Percentiles rank a stretch among this genome's conserved stretches.
phyloP scores from a whole-genome alignment of 1,284 basidiomycete species.

The Singerocomus inundabilis region DNA sequence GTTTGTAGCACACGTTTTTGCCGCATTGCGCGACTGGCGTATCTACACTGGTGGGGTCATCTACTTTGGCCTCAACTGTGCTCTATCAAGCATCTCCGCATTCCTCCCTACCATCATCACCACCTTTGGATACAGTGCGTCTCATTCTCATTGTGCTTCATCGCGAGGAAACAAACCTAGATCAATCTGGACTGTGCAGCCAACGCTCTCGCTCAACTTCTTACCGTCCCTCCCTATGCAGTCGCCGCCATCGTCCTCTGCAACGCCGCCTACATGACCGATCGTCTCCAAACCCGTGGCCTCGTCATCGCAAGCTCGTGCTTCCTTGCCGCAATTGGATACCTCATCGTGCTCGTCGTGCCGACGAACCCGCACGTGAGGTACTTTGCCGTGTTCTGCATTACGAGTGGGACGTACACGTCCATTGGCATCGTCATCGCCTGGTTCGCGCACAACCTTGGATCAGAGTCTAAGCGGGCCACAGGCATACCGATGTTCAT shows the following conservation, averaged over 20 bases:
- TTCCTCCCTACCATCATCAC: slow-evolving; percentile 84
- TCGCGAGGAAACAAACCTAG: not conserved
- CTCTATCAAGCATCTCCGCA: slow-evolving; percentile 75
- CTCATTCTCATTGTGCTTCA: no score
- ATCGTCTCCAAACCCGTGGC: slow-evolving; percentile 72
- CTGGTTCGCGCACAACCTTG: slow-evolving; percentile 78
- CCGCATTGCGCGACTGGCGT: slow-evolving; percentile 68
- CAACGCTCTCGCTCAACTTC: slow-evolving; percentile 57
- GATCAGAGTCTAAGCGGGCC: slow-evolving; percentile 75
- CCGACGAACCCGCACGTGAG: slow-evolving; percentile 49
- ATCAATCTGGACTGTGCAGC: slow-evolving; percentile 36
- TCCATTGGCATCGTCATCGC: slow-evolving; percentile 67
- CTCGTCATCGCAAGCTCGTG: slow-evolving; percentile 52
- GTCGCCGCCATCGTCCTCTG: slow-evolving; percentile 71
- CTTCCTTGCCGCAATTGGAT: slow-evolving; percentile 48
- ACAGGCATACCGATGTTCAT: slow-evolving; percentile 76
- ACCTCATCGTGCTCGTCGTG: slow-evolving; percentile 37
- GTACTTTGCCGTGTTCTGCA: slow-evolving; percentile 75
- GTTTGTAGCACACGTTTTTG: slow-evolving; percentile 53
- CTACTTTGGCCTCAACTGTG: slow-evolving; percentile 79
- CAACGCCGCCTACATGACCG: slow-evolving; percentile 64
- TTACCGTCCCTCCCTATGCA: slow-evolving; percentile 83
- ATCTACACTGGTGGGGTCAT: slow-evolving; percentile 62
- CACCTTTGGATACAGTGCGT: slow-evolving; percentile 65
- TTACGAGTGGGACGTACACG: slow-evolving; percentile 70